Base-by-base conservation (phyloP, 768 basidiomycete genomes). In the Phaeotremella skinneri region DNA sequence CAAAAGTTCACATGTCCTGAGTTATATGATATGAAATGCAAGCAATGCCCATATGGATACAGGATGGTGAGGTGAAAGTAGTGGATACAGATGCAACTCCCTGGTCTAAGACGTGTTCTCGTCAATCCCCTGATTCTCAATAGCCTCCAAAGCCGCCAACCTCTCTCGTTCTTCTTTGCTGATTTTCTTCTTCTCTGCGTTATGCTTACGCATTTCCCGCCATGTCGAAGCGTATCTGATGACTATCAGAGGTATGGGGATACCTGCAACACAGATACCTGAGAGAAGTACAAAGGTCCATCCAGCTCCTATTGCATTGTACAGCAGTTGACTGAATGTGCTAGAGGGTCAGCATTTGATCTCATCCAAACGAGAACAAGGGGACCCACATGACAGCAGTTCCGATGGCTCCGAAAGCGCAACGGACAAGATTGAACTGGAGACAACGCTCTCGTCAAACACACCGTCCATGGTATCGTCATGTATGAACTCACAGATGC, bases 351-450 rank as follows among this genome's bases (percentile, higher is more conserved):
- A 21, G 21, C 21, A 23, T 45, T 20, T 45, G 43, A 39, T 11
- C 13, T 29, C 7, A 42, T 29, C 49, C 42, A 53, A 4, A n/a
- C 25, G 5, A 11, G 9, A 7, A 20, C 17, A 1, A 7, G 13
- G 0, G n/a, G 37, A 62, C 61, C 55, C 30, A 62, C 61, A 73
- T 69, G 48, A 69, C 61, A 14, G 71, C 63, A 20, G 67, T 67
- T 3, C 69, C 71, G 6, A 68, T 62, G 0, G 76, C 76, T 3
- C 72, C 74, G 26, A 75, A 68, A 4, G 75, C 52, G 47, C 76
- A 77, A 27, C 76, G 62, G 2, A 71, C 67, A 2, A 77, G 66
- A 47, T 77, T 77, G 52, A 77, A 67, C 73, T 76, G 60, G 11
- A 26, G 27, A 23, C 11, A 20, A 4, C 34, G 29, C 13, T 29